Evolutionary conservation across 108 stramenopile species (phyloP).

Genomic region (Cyclotella baltica): DNA sequence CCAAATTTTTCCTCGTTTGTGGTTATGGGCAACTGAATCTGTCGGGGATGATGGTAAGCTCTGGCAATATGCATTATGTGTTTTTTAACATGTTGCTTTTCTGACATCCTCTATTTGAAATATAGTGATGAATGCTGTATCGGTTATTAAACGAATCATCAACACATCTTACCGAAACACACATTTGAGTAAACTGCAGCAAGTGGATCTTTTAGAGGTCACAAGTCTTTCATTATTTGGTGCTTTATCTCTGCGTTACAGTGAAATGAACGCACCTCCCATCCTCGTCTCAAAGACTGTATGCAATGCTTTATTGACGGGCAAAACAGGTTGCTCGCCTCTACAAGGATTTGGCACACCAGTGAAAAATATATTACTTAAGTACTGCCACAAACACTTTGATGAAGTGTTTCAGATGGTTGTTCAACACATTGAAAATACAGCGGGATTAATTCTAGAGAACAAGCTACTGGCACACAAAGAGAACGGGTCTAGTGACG

Average conservation of each 20-base stretch:
- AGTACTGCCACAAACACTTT: slow-evolving; percentile 33
- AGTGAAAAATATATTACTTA: slow-evolving; percentile 12
- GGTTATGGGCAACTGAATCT: slow-evolving; percentile 32
- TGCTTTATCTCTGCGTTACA: slow-evolving; percentile 28
- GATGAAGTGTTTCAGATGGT: slow-evolving; percentile 22
- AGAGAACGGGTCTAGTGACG: background rate
- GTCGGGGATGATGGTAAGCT: slow-evolving; percentile 10
- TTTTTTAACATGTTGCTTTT: background rate
- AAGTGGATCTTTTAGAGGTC: slow-evolving; percentile 27
- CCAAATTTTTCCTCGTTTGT: slow-evolving; percentile 16
- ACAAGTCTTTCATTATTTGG: slow-evolving; percentile 18
- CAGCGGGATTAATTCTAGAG: slow-evolving; percentile 12
- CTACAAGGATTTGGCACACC: slow-evolving; percentile 28
- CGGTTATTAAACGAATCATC: slow-evolving; percentile 25
- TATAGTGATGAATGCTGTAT: slow-evolving; percentile 21
- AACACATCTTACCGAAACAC: slow-evolving; percentile 20
- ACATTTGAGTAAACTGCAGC: slow-evolving; percentile 2
- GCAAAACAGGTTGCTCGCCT: slow-evolving; percentile 9
- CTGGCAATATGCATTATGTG: background rate
- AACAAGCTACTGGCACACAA: slow-evolving; percentile 7
- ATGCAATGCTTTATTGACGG: background rate
- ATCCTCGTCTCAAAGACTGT: slow-evolving; percentile 22
- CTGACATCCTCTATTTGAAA: background rate
- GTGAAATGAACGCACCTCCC: slow-evolving; percentile 20
- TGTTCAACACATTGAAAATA: slow-evolving; percentile 24